These are phyloP conservation scores for Apiotrichum porosum DNA, from an alignment of 1,284 basidiomycete species.

Conservation along the genomic window DNA sequence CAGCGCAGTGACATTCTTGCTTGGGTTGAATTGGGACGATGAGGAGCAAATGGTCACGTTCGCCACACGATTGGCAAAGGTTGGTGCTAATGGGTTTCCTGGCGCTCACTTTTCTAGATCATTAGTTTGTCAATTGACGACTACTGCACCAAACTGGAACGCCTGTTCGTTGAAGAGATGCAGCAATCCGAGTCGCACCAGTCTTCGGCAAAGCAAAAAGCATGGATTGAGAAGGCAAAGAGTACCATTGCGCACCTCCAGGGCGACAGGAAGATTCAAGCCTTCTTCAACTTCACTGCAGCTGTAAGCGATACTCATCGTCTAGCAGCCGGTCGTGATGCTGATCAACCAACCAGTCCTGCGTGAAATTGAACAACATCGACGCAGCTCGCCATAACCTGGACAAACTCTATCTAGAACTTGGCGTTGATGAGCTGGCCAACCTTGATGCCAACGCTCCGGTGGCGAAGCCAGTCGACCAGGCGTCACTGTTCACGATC, in stretches of 20 bases:
- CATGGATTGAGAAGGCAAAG: slow-evolving; percentile 91
- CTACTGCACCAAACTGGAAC: slow-evolving; percentile 83
- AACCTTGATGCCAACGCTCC: slow-evolving; percentile 57
- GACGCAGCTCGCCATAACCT: slow-evolving; percentile 84
- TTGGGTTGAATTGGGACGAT: slow-evolving; percentile 88
- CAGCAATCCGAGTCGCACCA: slow-evolving; percentile 27
- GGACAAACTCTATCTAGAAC: slow-evolving; percentile 87
- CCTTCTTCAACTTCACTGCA: slow-evolving; percentile 79
- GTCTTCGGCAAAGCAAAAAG: slow-evolving; percentile 62
- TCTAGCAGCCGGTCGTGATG: too few species aligned
- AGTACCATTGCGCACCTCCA: slow-evolving; percentile 62
- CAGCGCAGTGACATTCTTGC: slow-evolving; percentile 81
- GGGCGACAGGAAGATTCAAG: slow-evolving; percentile 69
- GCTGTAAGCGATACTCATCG: slow-evolving; percentile 52
- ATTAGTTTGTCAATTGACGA: slow-evolving; percentile 87
- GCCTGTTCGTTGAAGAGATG: slow-evolving; percentile 90
- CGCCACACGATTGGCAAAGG: slow-evolving; percentile 80
- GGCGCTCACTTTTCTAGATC: slow-evolving; percentile 55
- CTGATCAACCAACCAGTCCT: too few species aligned
- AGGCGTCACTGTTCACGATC: slow-evolving; percentile 82
- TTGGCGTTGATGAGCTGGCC: slow-evolving; percentile 84
- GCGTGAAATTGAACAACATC: slow-evolving; percentile 97
- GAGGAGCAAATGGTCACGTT: slow-evolving; percentile 83
- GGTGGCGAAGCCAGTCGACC: slow-evolving; percentile 58
- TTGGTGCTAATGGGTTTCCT: slow-evolving; percentile 35